phyloP scores from a whole-genome alignment of 202 grass and related monocot genomes.

The Dendrocalamus latiflorus region DNA sequence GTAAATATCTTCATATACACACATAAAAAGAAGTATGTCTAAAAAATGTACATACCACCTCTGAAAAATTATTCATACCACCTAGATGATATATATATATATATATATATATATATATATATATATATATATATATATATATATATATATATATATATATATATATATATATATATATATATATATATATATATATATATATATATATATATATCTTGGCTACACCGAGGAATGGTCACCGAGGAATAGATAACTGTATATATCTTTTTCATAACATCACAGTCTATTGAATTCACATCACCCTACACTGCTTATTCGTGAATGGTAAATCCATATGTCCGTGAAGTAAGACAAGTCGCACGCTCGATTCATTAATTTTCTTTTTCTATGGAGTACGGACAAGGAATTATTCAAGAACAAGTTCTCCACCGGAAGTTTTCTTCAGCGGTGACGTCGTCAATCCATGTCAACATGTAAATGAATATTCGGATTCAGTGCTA shows the following conservation, averaged over 20 bases:
- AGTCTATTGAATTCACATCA: not conserved
- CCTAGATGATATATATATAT: too few species aligned
- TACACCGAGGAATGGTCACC: not conserved
- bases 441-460: not conserved
- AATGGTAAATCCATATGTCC: not conserved
- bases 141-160: too few species aligned
- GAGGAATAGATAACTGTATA: not conserved
- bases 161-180: too few species aligned
- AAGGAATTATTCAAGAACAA: not conserved
- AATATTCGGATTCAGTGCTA: constrained; percentile 8
- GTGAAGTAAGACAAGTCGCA: not conserved
- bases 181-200: too few species aligned
- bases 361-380: not conserved
- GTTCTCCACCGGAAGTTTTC: not conserved
- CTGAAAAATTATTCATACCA: too few species aligned
- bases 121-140: too few species aligned
- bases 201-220: not conserved
- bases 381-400: not conserved
- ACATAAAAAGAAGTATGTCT: too few species aligned
- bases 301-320: not conserved
- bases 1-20: too few species aligned
- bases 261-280: not conserved
- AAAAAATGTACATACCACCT: too few species aligned
- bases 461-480: not conserved
- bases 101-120: too few species aligned